Percentiles rank a stretch among this genome's conserved stretches.
Evolutionary conservation across 495 filamentous ascomycete genomes (phyloP).

Genomic region (Lindgomyces ingoldianus): DNA sequence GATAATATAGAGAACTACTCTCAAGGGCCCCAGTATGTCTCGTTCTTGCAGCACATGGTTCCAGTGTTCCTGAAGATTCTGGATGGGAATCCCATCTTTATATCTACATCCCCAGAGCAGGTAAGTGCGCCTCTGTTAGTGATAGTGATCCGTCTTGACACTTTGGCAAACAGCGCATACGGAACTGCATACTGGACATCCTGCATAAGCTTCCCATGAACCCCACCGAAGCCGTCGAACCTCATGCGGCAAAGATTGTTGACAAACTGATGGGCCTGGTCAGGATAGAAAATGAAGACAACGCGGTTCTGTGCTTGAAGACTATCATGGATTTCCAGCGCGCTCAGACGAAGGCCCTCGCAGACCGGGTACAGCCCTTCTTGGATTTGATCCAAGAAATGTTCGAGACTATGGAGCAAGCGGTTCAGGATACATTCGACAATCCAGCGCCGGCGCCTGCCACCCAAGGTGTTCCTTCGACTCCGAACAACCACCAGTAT

Average conservation of each 20-base stretch:
- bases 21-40: slow-evolving; percentile 64
- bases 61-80: slow-evolving; percentile 87
- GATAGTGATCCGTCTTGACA: neutral
- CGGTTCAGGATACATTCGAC: slow-evolving; percentile 92
- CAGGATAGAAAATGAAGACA: slow-evolving; percentile 93
- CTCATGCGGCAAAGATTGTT: slow-evolving; percentile 80
- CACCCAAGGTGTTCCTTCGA: slow-evolving; percentile 63
- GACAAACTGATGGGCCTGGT: slow-evolving; percentile 87
- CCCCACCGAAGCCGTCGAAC: slow-evolving; percentile 77
- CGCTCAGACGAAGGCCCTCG: slow-evolving; percentile 81
- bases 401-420: slow-evolving; percentile 89
- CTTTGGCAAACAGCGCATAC: slow-evolving; percentile 81
- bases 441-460: slow-evolving; percentile 60
- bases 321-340: slow-evolving; percentile 95
- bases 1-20: slow-evolving; percentile 79
- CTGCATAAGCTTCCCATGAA: slow-evolving; percentile 85
- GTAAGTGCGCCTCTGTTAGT: slow-evolving; percentile 46
- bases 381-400: slow-evolving; percentile 90
- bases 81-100: slow-evolving; percentile 85
- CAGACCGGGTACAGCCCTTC: slow-evolving; percentile 81
- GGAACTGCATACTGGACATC: slow-evolving; percentile 90
- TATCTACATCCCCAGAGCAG: slow-evolving; percentile 82
- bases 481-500: slow-evolving; percentile 72
- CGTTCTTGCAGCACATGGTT: slow-evolving; percentile 81
- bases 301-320: slow-evolving; percentile 96